These are phyloP conservation scores for Phytophthora niederhauseri DNA, from an alignment of 352 stramenopile species.

Conservation along the genomic window DNA sequence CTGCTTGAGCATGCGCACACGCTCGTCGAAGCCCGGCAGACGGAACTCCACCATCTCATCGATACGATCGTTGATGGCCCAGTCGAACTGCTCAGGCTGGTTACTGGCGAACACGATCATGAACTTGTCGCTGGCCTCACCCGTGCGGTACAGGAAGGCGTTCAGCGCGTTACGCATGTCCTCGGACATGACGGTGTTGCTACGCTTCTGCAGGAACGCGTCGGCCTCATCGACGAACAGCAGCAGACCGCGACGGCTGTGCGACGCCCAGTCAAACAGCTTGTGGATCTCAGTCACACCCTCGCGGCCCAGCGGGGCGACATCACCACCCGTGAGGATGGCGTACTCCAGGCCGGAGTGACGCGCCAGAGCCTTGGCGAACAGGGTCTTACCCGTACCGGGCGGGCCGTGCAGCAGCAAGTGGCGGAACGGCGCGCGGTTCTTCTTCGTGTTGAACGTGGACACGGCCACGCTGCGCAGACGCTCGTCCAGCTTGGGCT, in stretches of 20 bases:
- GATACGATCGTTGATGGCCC: conserved; percentile 99
- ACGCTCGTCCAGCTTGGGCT: conserved; percentile 94
- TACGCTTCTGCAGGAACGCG: conserved; percentile 98
- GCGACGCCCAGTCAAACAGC: conserved; percentile 99
- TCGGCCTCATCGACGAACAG: conserved; percentile 99
- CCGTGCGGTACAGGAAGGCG: conserved; percentile 99
- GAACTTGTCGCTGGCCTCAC: conserved; percentile 98
- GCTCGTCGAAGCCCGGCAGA: conserved; percentile 94
- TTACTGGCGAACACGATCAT: conserved; percentile 99
- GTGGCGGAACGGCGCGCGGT: conserved; percentile 98
- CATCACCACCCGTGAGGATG: conserved; percentile 98
- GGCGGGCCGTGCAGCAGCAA: conserved; percentile 98
- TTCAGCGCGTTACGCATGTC: conserved; percentile 99
- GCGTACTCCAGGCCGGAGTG: conserved; percentile 99
- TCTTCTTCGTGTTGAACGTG: conserved; percentile 99
- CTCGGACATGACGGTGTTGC: conserved; percentile 94
- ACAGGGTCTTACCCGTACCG: conserved; percentile 99
- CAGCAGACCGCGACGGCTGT: conserved; percentile 94
- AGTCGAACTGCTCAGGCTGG: conserved; percentile 99
- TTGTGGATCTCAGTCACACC: conserved; percentile 99
- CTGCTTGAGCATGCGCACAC: conserved; percentile 97
- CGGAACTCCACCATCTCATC: conserved; percentile 99
- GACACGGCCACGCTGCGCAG: conserved; percentile 95
- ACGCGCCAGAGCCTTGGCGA: conserved; percentile 96
- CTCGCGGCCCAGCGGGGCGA: conserved; percentile 97